Percentiles rank a stretch among this genome's conserved stretches.
phyloP scores from a whole-genome alignment of 2,329 filamentous ascomycete species.

The Sphaerulina musiva region DNA sequence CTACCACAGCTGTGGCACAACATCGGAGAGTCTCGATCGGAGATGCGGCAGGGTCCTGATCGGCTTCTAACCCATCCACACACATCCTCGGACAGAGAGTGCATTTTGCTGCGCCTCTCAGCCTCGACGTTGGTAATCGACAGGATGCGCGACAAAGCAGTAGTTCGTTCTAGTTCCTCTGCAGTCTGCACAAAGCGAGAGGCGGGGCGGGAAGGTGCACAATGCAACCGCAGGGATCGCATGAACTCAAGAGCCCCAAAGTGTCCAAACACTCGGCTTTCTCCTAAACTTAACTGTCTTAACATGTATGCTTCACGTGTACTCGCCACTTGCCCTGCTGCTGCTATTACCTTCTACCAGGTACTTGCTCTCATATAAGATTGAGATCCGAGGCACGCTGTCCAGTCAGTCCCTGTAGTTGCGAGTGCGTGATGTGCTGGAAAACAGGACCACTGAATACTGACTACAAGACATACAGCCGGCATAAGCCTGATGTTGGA shows the following conservation, averaged over 20 bases:
- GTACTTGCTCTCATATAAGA: background rate
- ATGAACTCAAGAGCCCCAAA: background rate
- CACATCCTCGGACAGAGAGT: too few relatives aligned
- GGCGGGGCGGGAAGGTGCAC: constrained; percentile 3
- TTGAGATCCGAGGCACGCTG: background rate
- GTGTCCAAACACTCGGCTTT: too few relatives aligned
- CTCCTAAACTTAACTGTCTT: background rate
- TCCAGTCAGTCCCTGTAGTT: background rate
- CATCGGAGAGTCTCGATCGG: background rate
- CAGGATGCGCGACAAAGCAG: background rate
- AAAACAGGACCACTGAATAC: background rate
- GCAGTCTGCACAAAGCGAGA: background rate
- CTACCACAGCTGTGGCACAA: background rate
- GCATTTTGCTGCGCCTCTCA: background rate
- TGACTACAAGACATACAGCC: background rate
- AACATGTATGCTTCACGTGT: background rate
- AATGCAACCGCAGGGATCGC: constrained; percentile 3
- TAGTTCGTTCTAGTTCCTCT: background rate
- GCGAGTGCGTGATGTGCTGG: background rate
- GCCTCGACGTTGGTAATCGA: constrained; percentile 2
- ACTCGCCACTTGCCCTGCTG: background rate
- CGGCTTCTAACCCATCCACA: background rate
- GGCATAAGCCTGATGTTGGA: background rate
- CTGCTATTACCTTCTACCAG: background rate
- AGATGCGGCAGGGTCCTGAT: background rate